phyloP scores from a whole-genome alignment of 2,329 filamentous ascomycete genomes.

The Cephalotrichum gorgonifer region DNA sequence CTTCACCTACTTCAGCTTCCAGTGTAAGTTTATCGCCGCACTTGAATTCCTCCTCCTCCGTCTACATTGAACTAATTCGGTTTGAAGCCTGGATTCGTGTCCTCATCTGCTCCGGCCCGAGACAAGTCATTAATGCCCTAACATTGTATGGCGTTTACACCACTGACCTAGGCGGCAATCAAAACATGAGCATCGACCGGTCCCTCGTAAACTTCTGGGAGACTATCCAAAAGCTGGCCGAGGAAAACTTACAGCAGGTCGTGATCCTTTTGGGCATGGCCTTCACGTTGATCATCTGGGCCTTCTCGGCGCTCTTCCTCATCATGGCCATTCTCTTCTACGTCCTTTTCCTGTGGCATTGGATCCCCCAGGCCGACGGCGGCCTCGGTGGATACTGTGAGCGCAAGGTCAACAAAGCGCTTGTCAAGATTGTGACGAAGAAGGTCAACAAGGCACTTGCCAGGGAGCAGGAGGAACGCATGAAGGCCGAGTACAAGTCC shows the following conservation, averaged over 20 bases:
- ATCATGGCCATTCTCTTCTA: slow-evolving; percentile 71
- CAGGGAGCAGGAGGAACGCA: slow-evolving; percentile 57
- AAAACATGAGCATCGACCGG: slow-evolving; percentile 41
- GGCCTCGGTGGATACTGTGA: slow-evolving; percentile 78
- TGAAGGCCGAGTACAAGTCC: slow-evolving; percentile 37
- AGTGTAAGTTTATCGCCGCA: slow-evolving; percentile 32
- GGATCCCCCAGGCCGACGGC: slow-evolving; percentile 74
- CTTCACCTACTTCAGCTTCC: slow-evolving; percentile 76
- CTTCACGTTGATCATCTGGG: slow-evolving; percentile 85
- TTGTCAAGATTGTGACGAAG: slow-evolving; percentile 72
- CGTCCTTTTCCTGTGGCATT: slow-evolving; percentile 82
- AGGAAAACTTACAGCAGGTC: slow-evolving; percentile 66
- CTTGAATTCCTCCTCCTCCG: neutral
- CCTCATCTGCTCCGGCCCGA: slow-evolving; percentile 81
- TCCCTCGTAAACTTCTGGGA: slow-evolving; percentile 68
- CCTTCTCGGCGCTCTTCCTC: slow-evolving; percentile 67
- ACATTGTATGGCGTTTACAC: slow-evolving; percentile 79
- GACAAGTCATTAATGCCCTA: slow-evolving; percentile 81
- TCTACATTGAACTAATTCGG: slow-evolving; percentile 6
- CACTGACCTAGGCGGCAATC: slow-evolving; percentile 44
- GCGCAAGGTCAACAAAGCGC: slow-evolving; percentile 77
- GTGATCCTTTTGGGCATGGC: slow-evolving; percentile 83
- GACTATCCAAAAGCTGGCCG: slow-evolving; percentile 66
- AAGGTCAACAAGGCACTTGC: slow-evolving; percentile 85
- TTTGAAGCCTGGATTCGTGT: slow-evolving; percentile 71